These are phyloP conservation scores for Westerdykella sp. DNA, from an alignment of 2,329 filamentous ascomycete genomes.

Conservation along the genomic window DNA sequence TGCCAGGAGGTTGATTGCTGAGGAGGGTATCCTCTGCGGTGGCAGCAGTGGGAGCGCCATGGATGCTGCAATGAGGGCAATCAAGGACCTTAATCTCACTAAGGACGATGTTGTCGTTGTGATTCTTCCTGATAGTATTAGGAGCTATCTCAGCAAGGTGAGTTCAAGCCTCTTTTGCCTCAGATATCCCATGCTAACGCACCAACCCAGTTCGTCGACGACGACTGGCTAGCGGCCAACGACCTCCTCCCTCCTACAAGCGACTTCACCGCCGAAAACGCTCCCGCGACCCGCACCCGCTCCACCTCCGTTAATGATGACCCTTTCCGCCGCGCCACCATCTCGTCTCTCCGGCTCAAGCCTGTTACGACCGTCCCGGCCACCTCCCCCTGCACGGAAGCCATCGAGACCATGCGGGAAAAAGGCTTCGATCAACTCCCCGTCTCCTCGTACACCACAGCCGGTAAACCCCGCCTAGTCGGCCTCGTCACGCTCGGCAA, in stretches of 20 bases:
- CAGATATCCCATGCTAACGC: conserved; percentile 9
- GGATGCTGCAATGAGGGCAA: conserved; percentile 69
- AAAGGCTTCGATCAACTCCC: conserved; percentile 97
- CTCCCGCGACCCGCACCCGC: conserved; percentile 32
- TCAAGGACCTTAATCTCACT: conserved; percentile 67
- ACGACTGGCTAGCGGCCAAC: conserved; percentile 98
- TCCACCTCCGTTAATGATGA: conserved; percentile 48
- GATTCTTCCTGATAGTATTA: conserved; percentile 88
- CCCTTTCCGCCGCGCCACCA: conserved; percentile 70
- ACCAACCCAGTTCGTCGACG: conserved; percentile 69
- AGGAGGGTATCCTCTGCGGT: conserved; percentile 89
- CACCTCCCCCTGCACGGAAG: conserved; percentile 68
- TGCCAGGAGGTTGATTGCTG: conserved; percentile 82
- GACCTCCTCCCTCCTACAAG: conserved; percentile 66
- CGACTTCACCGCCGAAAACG: conserved; percentile 32
- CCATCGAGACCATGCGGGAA: conserved; percentile 96
- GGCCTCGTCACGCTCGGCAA: conserved; percentile 94
- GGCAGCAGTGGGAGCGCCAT: conserved; percentile 92
- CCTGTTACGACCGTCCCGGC: conserved; percentile 80
- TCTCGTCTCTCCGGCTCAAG: conserved; percentile 79
- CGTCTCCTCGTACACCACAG: conserved; percentile 56
- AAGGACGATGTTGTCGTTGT: conserved; percentile 88
- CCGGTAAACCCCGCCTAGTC: conserved; percentile 66
- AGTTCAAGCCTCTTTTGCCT: conserved; percentile 2
- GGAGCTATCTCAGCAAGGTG: conserved; percentile 89